These are phyloP conservation scores for Hypoxylon fragiforme DNA, from an alignment of 495 filamentous ascomycete genomes.

Conservation along the genomic window DNA sequence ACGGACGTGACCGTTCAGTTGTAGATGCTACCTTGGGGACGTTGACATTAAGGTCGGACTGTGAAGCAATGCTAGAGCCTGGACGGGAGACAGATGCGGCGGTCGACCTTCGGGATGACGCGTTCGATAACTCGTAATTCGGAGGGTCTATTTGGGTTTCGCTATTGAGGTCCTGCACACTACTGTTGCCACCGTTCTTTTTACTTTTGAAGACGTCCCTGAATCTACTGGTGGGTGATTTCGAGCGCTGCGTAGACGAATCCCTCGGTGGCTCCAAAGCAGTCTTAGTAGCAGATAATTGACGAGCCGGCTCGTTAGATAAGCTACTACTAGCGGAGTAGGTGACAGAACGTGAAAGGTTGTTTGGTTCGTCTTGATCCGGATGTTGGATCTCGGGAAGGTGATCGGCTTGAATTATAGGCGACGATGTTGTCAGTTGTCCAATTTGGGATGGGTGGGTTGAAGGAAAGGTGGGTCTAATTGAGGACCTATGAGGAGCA, in stretches of 20 bases:
- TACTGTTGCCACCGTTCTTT: constrained; percentile 27
- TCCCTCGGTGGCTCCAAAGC: constrained; percentile 40
- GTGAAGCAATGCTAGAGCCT: constrained; percentile 21
- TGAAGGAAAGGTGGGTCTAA: constrained; percentile 58
- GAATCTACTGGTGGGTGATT: constrained; percentile 51
- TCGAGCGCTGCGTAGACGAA: constrained; percentile 44
- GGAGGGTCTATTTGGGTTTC: constrained; percentile 23
- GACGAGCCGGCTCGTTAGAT: constrained; percentile 28
- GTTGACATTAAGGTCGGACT: constrained; percentile 28
- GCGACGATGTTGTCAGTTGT: constrained; percentile 81
- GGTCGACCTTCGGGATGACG: constrained; percentile 18
- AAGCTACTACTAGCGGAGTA: constrained; percentile 19
- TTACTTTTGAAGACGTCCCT: constrained; percentile 50
- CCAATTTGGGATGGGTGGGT: constrained; percentile 76
- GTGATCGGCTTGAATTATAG: constrained; percentile 64
- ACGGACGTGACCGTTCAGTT: constrained; percentile 36
- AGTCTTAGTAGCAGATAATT: constrained; percentile 35
- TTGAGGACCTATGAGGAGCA: constrained; percentile 20
- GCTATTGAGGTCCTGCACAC: constrained; percentile 12
- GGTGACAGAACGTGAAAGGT: constrained; percentile 30
- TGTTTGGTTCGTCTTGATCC: constrained; percentile 31
- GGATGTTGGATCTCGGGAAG: constrained; percentile 43
- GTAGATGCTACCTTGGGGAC: constrained; percentile 21
- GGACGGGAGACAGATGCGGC: constrained; percentile 17
- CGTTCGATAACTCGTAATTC: constrained; percentile 27